phyloP scores from a whole-genome alignment of 1,284 basidiomycete genomes.

The Retiboletus flavoniger region DNA sequence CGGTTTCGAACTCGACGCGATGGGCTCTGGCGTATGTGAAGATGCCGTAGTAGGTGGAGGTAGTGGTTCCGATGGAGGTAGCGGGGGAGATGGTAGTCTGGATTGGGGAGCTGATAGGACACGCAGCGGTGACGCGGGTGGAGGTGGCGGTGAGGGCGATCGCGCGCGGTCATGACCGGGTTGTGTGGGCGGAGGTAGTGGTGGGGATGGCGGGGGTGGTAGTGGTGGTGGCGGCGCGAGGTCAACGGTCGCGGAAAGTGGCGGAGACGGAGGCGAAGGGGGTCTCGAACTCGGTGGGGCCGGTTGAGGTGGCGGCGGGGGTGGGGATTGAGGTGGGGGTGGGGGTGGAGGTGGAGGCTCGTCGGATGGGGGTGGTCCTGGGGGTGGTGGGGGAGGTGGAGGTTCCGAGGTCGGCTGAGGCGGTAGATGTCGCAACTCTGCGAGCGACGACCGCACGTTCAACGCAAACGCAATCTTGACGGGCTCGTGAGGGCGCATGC shows the following conservation, averaged over 20 bases:
- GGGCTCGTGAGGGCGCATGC: slow-evolving; percentile 29
- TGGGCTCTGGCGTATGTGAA: slow-evolving; percentile 27
- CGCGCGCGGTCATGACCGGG: slow-evolving; percentile 20
- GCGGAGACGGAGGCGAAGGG: slow-evolving; percentile 12
- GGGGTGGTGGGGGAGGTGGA: slow-evolving; percentile 33
- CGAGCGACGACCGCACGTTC: slow-evolving; percentile 27
- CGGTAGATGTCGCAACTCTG: slow-evolving; percentile 29
- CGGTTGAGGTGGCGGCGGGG: slow-evolving; percentile 4
- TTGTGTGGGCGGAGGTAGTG: slow-evolving; percentile 17
- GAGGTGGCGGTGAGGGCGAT: slow-evolving; percentile 28
- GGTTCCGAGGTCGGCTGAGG: slow-evolving; percentile 31
- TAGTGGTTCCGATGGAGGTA: slow-evolving; percentile 27
- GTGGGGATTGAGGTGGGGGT: slow-evolving; percentile 16
- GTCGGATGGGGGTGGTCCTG: slow-evolving; percentile 27
- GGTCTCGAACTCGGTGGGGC: slow-evolving; percentile 10
- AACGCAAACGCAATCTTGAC: slow-evolving; percentile 35
- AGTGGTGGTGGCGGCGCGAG: slow-evolving; percentile 22
- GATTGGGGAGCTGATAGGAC: slow-evolving; percentile 8
- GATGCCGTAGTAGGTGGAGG: slow-evolving; percentile 16
- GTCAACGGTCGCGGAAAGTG: slow-evolving; percentile 5
- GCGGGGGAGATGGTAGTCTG: slow-evolving; percentile 22
- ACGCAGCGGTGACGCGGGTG: slow-evolving; percentile 23
- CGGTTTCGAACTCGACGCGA: slow-evolving; percentile 32
- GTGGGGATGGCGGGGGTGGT: slow-evolving; percentile 17
- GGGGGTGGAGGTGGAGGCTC: slow-evolving; percentile 24